Evolutionary conservation across 2,329 filamentous ascomycete genomes (phyloP), one percentile per base, ranked within the genome.

Genomic region (Coniochaeta prunicola): DNA sequence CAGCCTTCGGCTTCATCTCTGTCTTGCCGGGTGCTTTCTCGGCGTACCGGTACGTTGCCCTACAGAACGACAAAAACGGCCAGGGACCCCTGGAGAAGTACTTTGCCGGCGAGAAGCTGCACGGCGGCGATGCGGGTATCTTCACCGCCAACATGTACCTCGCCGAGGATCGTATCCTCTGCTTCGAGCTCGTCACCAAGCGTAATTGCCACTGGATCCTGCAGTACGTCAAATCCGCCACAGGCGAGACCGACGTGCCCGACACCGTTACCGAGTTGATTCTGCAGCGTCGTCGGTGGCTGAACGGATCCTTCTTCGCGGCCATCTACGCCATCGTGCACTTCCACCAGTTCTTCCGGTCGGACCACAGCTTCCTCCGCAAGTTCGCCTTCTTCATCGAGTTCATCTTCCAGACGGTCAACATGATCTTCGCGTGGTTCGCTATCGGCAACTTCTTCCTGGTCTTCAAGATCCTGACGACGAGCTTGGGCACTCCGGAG

Each of bases 391-490:
- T 99, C 74, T 83, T 96, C 67, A 74, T 97, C 65, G 94, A 99
- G 71, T 97, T 97, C 73, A 78, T 89, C 65, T 99, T 97, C 77
- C 92, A 97, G 74, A 94, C 91, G 1, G 82, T 93, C 74, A 96
- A 91, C 80, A 97, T 97, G 91, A 83, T 99, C 69, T 99, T 97
- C 72, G 92, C 94, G 57, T 99, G 94, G 94, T 97, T 99, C 71
- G 91, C 89, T 67, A 94, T 97, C 69, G 90, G 94, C 70, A 99
- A 99, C 77, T 99, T 99, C 82, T 99, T 97, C 83, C 78, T 99
- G 69, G 93, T 99, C 66, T 99, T 99, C 80, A 92, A 92, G 73
- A 97, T 99, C 70, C 79, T 99, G 64, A 97, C 93, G 1, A 88
- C 86, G 12, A 96, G 92, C 68, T 79, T 99, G 64, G 89, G 91